Evolutionary conservation across 1,139 yeast species (phyloP).

Genomic region (Blastobotrys ciferrii): DNA sequence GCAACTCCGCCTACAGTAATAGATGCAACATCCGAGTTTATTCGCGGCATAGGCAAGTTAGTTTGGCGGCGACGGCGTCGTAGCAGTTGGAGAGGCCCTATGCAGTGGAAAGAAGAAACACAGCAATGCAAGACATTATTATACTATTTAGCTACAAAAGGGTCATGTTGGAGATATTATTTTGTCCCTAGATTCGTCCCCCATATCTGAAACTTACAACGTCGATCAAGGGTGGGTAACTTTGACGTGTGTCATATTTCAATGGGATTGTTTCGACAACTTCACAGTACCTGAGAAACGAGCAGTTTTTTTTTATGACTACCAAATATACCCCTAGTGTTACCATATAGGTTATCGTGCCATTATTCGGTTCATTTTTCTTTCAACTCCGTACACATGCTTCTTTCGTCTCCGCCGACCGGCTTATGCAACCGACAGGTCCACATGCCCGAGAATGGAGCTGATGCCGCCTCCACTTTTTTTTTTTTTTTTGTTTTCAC

Average conservation of each 20-base stretch:
- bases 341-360: too few relatives aligned
- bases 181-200: neutral
- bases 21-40: conserved; percentile 12
- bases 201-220: neutral
- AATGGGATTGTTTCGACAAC: neutral
- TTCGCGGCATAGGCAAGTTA: conserved; percentile 3
- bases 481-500: too few relatives aligned
- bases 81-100: neutral
- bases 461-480: neutral
- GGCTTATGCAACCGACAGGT: neutral
- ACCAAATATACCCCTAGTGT: too few relatives aligned
- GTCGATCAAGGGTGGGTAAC: neutral
- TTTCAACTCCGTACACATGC: neutral
- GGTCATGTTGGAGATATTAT: neutral
- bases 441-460: neutral
- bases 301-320: too few relatives aligned
- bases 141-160: neutral
- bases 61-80: neutral
- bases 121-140: neutral
- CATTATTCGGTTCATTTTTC: too few relatives aligned
- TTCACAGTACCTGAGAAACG: too few relatives aligned
- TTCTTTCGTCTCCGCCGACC: neutral
- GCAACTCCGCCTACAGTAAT: conserved; percentile 12
- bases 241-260: neutral
- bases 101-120: neutral